Evolutionary conservation across 106 monocot species (phyloP).

Genomic region (Platanthera guangdongensis): DNA sequence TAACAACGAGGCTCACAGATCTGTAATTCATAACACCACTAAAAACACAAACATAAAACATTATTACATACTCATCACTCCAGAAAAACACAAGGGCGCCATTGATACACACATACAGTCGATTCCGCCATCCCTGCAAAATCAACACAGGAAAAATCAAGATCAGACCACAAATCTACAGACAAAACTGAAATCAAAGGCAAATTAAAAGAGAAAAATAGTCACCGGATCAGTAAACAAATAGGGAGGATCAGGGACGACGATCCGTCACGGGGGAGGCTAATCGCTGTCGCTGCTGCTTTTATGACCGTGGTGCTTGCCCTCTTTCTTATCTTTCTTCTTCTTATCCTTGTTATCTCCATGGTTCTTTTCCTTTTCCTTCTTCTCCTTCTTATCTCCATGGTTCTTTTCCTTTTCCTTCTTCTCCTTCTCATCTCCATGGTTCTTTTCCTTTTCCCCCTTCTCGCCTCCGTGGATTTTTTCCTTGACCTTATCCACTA

Average conservation of each 20-base stretch:
- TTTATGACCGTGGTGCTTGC: constrained; percentile 9
- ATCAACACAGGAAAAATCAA: neutral
- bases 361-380: constrained; percentile 40
- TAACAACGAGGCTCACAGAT: too few relatives aligned
- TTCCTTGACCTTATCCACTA: constrained; percentile 37
- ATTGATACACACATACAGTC: neutral
- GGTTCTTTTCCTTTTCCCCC: neutral
- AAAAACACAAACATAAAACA: too few relatives aligned
- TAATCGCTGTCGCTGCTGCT: constrained; percentile 30
- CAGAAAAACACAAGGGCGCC: neutral
- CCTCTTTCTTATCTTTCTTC: constrained; percentile 26
- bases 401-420: constrained; percentile 44
- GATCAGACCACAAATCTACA: constrained; percentile 1
- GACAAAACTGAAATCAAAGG: neutral
- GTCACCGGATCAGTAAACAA: neutral
- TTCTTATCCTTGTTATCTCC: constrained; percentile 12
- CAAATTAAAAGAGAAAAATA: neutral
- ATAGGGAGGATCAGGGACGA: neutral
- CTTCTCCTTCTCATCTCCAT: constrained; percentile 18
- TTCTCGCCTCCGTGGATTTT: constrained; percentile 31
- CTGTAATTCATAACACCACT: too few relatives aligned
- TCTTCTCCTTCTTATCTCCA: constrained; percentile 5
- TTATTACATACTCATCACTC: too few relatives aligned
- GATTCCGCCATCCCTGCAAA: neutral
- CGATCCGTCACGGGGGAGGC: neutral